phyloP scores from a whole-genome alignment of 371 early-diverging fungal species.

The Phascolomyces articulosus region DNA sequence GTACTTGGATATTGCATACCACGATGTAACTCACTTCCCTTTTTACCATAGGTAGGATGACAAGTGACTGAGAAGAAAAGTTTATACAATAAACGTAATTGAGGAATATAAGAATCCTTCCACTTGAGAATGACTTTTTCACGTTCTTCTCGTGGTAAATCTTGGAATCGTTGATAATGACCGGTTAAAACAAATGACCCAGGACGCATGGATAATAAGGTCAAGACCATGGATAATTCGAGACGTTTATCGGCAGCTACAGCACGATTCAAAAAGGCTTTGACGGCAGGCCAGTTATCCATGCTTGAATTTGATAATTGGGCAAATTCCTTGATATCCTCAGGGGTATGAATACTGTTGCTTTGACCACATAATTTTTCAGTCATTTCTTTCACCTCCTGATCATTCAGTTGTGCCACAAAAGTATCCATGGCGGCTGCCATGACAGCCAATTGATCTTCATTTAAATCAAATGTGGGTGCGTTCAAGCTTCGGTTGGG shows the following conservation, averaged over 20 bases:
- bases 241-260: conserved; percentile 38
- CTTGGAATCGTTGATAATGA: conserved; percentile 46
- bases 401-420: conserved; percentile 35
- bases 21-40: conserved; percentile 13
- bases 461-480: conserved; percentile 20
- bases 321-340: conserved; percentile 13
- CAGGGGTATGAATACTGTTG: conserved; percentile 8
- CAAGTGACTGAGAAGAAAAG: conserved; percentile 29
- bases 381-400: conserved; percentile 36
- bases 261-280: conserved; percentile 28
- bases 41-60: conserved; percentile 25
- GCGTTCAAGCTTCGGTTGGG: conserved; percentile 13
- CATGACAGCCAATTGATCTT: conserved; percentile 44
- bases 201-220: conserved; percentile 37
- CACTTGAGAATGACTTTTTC: conserved; percentile 49
- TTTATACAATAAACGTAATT: conserved; percentile 48
- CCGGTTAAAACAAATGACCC: conserved; percentile 66
- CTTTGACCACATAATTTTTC: not conserved
- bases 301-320: conserved; percentile 6
- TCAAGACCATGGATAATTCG: conserved; percentile 31
- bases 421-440: conserved; percentile 52
- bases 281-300: conserved; percentile 16
- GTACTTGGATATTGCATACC: conserved; percentile 47
- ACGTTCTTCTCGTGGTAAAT: conserved; percentile 50
- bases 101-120: conserved; percentile 49